Evolutionary conservation across 139 green algal genomes (phyloP), one percentile per base, ranked within the genome.

Genomic region (Limnomonas spitsbergensis): DNA sequence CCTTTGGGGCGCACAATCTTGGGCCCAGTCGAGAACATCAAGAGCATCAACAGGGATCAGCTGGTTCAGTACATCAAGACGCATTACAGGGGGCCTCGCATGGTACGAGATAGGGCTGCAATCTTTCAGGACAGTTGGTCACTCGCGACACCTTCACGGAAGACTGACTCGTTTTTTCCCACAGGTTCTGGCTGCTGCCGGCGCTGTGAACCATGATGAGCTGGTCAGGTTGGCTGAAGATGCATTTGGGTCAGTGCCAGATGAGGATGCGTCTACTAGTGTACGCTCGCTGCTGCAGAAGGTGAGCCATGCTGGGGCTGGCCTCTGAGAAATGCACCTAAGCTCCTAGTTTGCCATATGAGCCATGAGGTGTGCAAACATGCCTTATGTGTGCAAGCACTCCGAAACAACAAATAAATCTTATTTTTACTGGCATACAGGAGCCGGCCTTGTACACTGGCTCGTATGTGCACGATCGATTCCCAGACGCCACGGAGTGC

Each of bases 1-100:
- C 93, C 94, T 1, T 86, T 99, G 72, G 96, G 96, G 3, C 88
- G 92, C 78, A 98, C 96, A 39, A 99, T 99, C 82, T 86, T 99
- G 75, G 96, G 96, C 1, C 91, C 95, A 40, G 92, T 92, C 20
- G 89, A 95, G 38, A 99, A 99, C 90, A 94, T 99, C 42, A 80
- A 88, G 31, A 84, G 69, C 69, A 93, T 99, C 75, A 97, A 86
- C 37, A 83, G 89, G 9, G 86, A 93, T 38, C 90, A 98, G 81
- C 90, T 99, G 35, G 87, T 88, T 9, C 85, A 95, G 67, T 99
- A 99, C 92, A 98, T 99, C 70, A 82, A 87, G 68, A 92, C 88
- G n/a, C 96, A 99, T 87, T 99, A 99, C 93, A 96, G 89, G 66
- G 82, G 82, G 1, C 88, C 90, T 0, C 88, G 92, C 85, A 94